Percentiles rank a stretch among this genome's conserved stretches.
Evolutionary conservation across 176 grass and related monocot genomes (phyloP).

Genomic region (Secale cereale): DNA sequence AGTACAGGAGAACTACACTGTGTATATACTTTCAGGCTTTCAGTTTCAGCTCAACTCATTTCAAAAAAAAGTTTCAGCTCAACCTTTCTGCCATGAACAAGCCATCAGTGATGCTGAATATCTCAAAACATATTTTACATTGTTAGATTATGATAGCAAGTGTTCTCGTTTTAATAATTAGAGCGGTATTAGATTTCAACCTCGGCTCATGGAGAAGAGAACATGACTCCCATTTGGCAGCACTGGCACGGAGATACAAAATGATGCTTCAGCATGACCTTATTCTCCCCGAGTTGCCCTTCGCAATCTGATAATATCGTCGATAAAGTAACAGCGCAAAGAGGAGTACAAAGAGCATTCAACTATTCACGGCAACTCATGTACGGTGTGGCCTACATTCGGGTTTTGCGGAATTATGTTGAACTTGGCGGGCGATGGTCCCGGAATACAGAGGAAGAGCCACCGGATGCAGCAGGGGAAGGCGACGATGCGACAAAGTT

Average conservation of each 20-base stretch:
- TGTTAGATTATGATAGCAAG: not conserved
- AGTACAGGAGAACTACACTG: not conserved
- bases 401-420: slow-evolving; percentile 1
- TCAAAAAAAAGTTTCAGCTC: not conserved
- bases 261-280: not conserved
- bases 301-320: not conserved
- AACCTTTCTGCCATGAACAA: not conserved
- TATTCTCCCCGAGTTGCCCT: not conserved
- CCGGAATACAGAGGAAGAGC: slow-evolving; percentile 61
- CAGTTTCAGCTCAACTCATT: not conserved
- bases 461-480: slow-evolving; percentile 77
- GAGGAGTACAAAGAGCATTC: not conserved
- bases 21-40: not conserved
- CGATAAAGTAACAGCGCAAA: not conserved
- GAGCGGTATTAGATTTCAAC: not conserved
- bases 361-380: not conserved
- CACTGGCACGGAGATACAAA: not conserved
- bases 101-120: not conserved
- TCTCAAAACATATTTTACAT: not conserved
- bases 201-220: not conserved
- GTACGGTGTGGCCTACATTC: not conserved
- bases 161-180: not conserved
- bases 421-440: slow-evolving; percentile 52
- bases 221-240: not conserved
- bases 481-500: slow-evolving; percentile 70